Base-by-base conservation (phyloP, 176 grass and related monocot genomes). In the Cenchrus purpureus region DNA sequence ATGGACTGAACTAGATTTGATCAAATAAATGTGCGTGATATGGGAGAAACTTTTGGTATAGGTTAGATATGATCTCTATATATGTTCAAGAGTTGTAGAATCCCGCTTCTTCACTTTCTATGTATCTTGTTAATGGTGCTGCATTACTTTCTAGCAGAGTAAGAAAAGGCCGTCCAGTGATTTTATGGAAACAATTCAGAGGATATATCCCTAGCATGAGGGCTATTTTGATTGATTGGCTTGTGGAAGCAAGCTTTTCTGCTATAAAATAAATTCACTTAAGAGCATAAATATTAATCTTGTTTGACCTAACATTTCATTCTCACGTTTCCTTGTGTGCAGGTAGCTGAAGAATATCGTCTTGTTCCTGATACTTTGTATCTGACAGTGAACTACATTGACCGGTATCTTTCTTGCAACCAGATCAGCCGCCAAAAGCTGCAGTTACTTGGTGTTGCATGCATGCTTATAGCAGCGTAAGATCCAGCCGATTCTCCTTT, bases 381-480 rank as follows among this genome's bases (percentile, higher is more conserved):
- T 65, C 76, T 99, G 81, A 96, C 97, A 85, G 83, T 99, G 32
- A 99, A 96, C 71, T 99, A 96, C 71, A 92, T 99, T 42, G 97
- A 99, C 62, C 83, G 93, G 2, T 99, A 89, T 60, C 97, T 99
- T 83, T 99, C 97, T 66, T 91, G 97, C 64, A 99, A 96, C 22
- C 90, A 92, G 82, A 99, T 92, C 50, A 94, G 90, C 75, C 97
- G 93, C 48, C 93, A 96, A 78, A 89, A 90, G 68, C 73, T 99
- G 59, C 97, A 99, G 84, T 86, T 99, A 82, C 93, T 99, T 83
- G 97, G 97, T 82, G 91, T 99, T 94, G 87, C 93, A 75, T 99
- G 97, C 79, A 92, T 94, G 93, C 85, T 96, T 88, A 96, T 99
- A 84, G 97, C 93, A 79, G 86, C 93, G 97, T 99, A 99, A 92